A percentile compares a stretch with the other conserved stretches of the same genome.
Evolutionary conservation across 208 protist genomes (phyloP).

Genomic region (Acanthamoeba lenticulata): DNA sequence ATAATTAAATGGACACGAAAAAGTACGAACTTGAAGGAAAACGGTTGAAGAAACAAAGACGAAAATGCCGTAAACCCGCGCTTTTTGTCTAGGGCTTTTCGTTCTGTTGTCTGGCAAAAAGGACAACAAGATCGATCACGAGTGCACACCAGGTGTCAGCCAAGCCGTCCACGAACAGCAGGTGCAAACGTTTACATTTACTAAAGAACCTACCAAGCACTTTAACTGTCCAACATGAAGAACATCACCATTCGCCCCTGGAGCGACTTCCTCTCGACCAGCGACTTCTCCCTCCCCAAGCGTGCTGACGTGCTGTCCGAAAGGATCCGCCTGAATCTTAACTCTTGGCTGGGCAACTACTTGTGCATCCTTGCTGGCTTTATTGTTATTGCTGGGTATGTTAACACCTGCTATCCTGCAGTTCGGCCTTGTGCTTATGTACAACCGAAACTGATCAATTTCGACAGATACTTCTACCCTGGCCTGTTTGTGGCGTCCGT

Average conservation of each 20-base stretch:
- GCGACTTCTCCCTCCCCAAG: slow-evolving; percentile 37
- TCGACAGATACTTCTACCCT: slow-evolving; percentile 46
- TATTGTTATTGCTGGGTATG: not conserved
- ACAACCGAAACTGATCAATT: not conserved
- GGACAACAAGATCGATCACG: not conserved
- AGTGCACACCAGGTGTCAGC: too few relatives aligned
- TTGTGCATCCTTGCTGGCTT: not conserved
- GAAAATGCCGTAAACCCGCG: not conserved
- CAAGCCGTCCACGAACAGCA: too few relatives aligned
- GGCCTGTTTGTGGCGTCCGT: slow-evolving; percentile 35
- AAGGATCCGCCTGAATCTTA: slow-evolving; percentile 37
- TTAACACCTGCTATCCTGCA: not conserved
- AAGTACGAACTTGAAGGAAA: too few relatives aligned
- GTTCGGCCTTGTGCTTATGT: not conserved
- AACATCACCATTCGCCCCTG: slow-evolving; percentile 54
- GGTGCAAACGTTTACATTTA: too few relatives aligned
- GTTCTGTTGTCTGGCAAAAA: not conserved
- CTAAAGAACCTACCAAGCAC: too few relatives aligned
- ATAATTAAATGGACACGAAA: too few relatives aligned
- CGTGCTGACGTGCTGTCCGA: slow-evolving; percentile 25
- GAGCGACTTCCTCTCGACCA: not conserved
- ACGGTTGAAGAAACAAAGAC: not conserved
- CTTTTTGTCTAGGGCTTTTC: not conserved
- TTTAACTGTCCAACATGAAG: not conserved
- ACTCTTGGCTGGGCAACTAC: slow-evolving; percentile 50